These are phyloP conservation scores for Sugiyamaella lignohabitans DNA, from an alignment of 805 yeast genomes.

Conservation along the genomic window DNA sequence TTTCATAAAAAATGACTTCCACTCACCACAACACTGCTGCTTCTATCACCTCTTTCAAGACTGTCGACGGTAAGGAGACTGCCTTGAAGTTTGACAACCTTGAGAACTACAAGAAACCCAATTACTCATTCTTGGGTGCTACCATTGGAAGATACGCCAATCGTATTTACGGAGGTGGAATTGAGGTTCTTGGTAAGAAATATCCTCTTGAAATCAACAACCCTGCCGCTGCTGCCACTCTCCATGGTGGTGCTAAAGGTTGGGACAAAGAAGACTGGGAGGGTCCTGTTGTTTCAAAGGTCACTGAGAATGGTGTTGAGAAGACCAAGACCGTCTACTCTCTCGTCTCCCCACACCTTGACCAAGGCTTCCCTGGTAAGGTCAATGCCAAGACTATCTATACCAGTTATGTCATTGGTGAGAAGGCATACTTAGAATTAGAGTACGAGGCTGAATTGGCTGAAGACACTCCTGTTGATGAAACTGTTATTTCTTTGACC, in stretches of 20 bases:
- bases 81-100: conserved; percentile 18
- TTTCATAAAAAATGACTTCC: conserved; percentile 13
- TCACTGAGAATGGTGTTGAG: conserved; percentile 29
- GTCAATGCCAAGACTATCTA: conserved; percentile 43
- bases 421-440: conserved; percentile 37
- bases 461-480: conserved; percentile 31
- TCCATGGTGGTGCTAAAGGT: conserved; percentile 53
- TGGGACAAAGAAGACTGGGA: conserved; percentile 45
- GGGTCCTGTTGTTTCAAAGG: conserved; percentile 40
- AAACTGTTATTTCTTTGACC: conserved; percentile 51
- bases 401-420: conserved; percentile 30
- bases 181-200: conserved; percentile 36
- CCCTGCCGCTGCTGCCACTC: conserved; percentile 34
- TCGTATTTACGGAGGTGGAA: conserved; percentile 43
- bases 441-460: conserved; percentile 42
- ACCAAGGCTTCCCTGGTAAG: conserved; percentile 58
- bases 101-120: conserved; percentile 23
- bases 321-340: conserved; percentile 31
- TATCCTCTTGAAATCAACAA: conserved; percentile 34
- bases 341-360: conserved; percentile 41
- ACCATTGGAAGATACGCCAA: conserved; percentile 63
- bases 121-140: conserved; percentile 54
- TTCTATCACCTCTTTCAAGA: conserved; percentile 21
- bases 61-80: conserved; percentile 21
- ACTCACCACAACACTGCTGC: conserved; percentile 18